Percentiles rank a stretch among this genome's conserved stretches.
phyloP scores from a whole-genome alignment of 768 basidiomycete genomes.

The Leucocoprinus birnbaumii region DNA sequence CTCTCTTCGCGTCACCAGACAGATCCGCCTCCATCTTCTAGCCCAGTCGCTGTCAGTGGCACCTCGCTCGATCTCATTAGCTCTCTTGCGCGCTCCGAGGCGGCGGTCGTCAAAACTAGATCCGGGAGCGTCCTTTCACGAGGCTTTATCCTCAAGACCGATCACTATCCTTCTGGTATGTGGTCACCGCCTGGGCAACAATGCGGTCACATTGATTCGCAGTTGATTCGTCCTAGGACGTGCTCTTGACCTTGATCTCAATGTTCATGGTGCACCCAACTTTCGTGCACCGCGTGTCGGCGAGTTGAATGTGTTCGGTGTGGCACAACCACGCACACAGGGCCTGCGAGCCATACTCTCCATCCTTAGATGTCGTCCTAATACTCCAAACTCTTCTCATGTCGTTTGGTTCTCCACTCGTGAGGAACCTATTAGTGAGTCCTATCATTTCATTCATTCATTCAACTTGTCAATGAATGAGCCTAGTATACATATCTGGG shows the following conservation, averaged over 20 bases:
- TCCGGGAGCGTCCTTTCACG: slow-evolving; percentile 80
- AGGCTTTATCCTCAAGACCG: slow-evolving; percentile 94
- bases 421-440: slow-evolving; percentile 90
- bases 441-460: slow-evolving; percentile 13
- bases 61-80: slow-evolving; percentile 58
- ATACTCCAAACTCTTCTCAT: slow-evolving; percentile 57
- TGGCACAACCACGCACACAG: slow-evolving; percentile 91
- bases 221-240: slow-evolving; percentile 57
- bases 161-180: slow-evolving; percentile 77
- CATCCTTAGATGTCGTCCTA: slow-evolving; percentile 73
- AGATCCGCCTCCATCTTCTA: neutral
- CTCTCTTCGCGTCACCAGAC: neutral
- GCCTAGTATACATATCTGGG: slow-evolving; percentile 79
- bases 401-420: slow-evolving; percentile 97
- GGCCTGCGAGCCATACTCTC: slow-evolving; percentile 90
- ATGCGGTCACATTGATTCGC: neutral
- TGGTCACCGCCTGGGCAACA: slow-evolving; percentile 2
- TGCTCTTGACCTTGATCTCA: slow-evolving; percentile 87
- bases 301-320: slow-evolving; percentile 89
- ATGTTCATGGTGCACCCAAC: slow-evolving; percentile 93
- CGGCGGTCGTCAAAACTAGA: slow-evolving; percentile 79
- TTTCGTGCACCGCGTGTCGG: slow-evolving; percentile 82
- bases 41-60: neutral
- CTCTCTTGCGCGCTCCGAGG: slow-evolving; percentile 61
- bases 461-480: neutral